Evolutionary conservation across 306 rosid species (phyloP).

Genomic region (Begonia masoniana): DNA sequence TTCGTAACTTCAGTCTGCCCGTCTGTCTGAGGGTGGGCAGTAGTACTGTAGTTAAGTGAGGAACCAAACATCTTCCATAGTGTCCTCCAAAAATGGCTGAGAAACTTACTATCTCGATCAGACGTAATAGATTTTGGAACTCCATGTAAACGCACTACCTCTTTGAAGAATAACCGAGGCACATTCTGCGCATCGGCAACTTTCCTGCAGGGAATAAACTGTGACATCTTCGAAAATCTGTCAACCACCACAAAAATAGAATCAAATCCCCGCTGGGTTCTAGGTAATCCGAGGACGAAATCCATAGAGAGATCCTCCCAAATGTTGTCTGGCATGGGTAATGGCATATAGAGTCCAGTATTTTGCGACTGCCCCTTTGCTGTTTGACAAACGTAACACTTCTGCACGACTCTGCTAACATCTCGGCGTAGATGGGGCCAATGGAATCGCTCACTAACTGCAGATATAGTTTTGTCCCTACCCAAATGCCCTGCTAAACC

Average conservation of each 20-base stretch:
- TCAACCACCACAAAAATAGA: background rate
- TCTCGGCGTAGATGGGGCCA: no score
- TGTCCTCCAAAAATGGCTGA: background rate
- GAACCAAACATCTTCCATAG: background rate
- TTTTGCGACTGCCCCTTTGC: no score
- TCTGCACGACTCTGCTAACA: no score
- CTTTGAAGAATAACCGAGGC: background rate
- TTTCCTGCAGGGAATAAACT: background rate
- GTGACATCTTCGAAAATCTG: background rate
- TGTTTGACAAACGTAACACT: no score
- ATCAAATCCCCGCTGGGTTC: no score
- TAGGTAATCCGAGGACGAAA: no score
- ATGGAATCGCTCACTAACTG: no score
- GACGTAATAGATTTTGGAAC: background rate
- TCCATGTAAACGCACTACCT: background rate
- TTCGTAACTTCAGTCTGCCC: background rate
- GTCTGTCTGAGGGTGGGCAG: background rate
- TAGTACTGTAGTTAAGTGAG: background rate
- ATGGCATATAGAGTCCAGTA: no score
- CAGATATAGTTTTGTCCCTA: no score
- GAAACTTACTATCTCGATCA: background rate
- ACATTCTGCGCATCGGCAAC: background rate
- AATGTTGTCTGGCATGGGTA: no score
- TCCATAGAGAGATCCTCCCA: no score
- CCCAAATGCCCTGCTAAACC: no score